A percentile compares a stretch with the other conserved stretches of the same genome.
Conservation (phyloP, 2,329 filamentous ascomycete species). For the Nemania bipapillata region DNA sequence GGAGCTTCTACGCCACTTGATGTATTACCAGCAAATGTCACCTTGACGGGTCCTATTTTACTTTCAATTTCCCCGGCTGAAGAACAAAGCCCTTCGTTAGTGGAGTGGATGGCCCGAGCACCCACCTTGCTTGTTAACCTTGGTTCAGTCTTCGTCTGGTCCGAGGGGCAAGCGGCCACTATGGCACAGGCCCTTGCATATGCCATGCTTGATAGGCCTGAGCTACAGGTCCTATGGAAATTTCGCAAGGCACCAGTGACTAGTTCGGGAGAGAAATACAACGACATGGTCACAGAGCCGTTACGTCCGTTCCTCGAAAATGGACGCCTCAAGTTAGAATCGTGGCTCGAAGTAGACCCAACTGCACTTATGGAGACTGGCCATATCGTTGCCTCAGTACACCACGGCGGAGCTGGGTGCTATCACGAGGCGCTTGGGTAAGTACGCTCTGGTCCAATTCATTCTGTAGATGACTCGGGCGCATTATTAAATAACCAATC, state of each 20-base stretch:
- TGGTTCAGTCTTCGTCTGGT: conserved; percentile 33
- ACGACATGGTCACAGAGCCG: neutral
- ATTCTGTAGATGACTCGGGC: neutral
- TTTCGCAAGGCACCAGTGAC: conserved; percentile 18
- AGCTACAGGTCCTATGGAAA: conserved; percentile 40
- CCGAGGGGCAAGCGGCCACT: conserved; percentile 20
- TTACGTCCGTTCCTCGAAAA: conserved; percentile 35
- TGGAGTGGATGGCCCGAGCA: conserved; percentile 34
- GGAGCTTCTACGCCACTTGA: conserved; percentile 39
- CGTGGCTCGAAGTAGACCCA: conserved; percentile 37
- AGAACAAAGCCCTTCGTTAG: conserved; percentile 31
- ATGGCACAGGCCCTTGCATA: conserved; percentile 39
- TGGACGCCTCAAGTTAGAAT: conserved; percentile 36
- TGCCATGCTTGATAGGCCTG: conserved; percentile 4
- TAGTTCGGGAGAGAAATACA: conserved; percentile 30
- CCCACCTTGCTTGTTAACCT: conserved; percentile 41
- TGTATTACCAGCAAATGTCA: conserved; percentile 38
- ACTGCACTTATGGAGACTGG: conserved; percentile 37
- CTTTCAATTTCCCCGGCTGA: conserved; percentile 30
- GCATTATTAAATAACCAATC: rapidly evolving
- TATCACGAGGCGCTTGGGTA: conserved; percentile 40
- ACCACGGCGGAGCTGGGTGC: conserved; percentile 40
- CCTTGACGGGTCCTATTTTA: conserved; percentile 36
- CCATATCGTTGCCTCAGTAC: conserved; percentile 39
- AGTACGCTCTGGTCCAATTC: neutral